Evolutionary conservation across 768 basidiomycete species (phyloP).

Genomic region (Russula virescens): DNA sequence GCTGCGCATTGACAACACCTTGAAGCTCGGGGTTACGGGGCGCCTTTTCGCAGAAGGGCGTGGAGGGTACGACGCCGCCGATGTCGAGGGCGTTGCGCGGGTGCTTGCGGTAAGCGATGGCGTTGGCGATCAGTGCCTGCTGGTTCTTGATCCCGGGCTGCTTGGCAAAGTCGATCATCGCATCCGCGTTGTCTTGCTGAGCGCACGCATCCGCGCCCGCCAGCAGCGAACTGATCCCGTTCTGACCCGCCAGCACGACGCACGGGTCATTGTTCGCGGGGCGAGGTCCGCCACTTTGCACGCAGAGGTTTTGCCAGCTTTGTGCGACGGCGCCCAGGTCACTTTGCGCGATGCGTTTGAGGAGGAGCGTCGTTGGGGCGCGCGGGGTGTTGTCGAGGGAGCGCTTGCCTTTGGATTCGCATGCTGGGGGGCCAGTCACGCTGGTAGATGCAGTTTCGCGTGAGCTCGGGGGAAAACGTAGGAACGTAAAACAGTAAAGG

Average conservation of each 20-base stretch:
- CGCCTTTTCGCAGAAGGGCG: slow-evolving; percentile 48
- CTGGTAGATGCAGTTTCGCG: not conserved
- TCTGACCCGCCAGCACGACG: slow-evolving; percentile 36
- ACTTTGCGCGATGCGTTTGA: slow-evolving; percentile 32
- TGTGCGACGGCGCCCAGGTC: slow-evolving; percentile 37
- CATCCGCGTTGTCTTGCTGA: slow-evolving; percentile 45
- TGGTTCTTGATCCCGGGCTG: slow-evolving; percentile 36
- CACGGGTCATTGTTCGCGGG: slow-evolving; percentile 38
- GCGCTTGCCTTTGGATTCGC: slow-evolving; percentile 18
- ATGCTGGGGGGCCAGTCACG: slow-evolving; percentile 11
- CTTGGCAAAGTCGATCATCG: slow-evolving; percentile 48
- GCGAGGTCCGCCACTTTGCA: slow-evolving; percentile 34
- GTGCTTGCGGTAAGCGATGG: slow-evolving; percentile 39
- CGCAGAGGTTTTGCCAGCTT: slow-evolving; percentile 43
- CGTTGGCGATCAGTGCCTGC: slow-evolving; percentile 39
- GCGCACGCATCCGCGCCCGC: slow-evolving; percentile 43
- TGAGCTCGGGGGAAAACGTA: too few species aligned
- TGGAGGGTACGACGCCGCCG: slow-evolving; percentile 41
- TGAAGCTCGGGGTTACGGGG: slow-evolving; percentile 47
- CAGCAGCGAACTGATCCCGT: slow-evolving; percentile 40
- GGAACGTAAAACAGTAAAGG: too few species aligned
- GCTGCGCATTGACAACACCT: slow-evolving; percentile 50
- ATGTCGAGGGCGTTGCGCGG: slow-evolving; percentile 41
- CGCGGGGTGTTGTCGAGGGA: too few species aligned
- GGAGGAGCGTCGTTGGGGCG: not conserved